phyloP scores from a whole-genome alignment of 495 filamentous ascomycete species.

The Aspergillus carlsbadensis region DNA sequence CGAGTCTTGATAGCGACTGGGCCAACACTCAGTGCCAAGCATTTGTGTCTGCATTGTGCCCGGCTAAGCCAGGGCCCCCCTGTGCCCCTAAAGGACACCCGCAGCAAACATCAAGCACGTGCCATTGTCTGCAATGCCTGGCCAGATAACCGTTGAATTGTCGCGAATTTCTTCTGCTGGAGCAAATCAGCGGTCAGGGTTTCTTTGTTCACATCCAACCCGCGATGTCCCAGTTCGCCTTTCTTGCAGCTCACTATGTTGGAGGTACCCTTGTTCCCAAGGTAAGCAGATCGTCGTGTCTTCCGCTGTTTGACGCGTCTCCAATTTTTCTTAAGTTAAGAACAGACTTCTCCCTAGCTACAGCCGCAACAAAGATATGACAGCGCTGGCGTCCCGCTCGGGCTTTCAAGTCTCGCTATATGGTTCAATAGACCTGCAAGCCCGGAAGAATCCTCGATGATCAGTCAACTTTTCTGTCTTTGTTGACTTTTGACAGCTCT shows the following conservation, averaged over 20 bases:
- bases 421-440: conserved; percentile 12
- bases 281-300: not conserved
- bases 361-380: conserved; percentile 4
- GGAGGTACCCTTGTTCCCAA: not conserved
- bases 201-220: conserved; percentile 2
- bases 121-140: not conserved
- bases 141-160: not conserved
- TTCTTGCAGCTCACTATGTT: not conserved
- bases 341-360: not conserved
- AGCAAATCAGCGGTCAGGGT: not conserved
- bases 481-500: conserved; percentile 11
- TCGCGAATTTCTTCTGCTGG: not conserved
- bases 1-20: not conserved
- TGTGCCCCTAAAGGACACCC: not conserved
- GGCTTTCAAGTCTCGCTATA: not conserved
- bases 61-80: not conserved
- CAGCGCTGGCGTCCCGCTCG: not conserved
- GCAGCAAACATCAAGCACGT: conserved; percentile 11
- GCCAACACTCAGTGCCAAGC: not conserved
- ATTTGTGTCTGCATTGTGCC: not conserved
- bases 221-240: not conserved
- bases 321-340: no score
- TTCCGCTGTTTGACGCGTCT: no score
- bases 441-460: conserved; percentile 7
- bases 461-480: conserved; percentile 6